phyloP scores from a whole-genome alignment of 352 stramenopile genomes.

The Globisporangium orthogonon region DNA sequence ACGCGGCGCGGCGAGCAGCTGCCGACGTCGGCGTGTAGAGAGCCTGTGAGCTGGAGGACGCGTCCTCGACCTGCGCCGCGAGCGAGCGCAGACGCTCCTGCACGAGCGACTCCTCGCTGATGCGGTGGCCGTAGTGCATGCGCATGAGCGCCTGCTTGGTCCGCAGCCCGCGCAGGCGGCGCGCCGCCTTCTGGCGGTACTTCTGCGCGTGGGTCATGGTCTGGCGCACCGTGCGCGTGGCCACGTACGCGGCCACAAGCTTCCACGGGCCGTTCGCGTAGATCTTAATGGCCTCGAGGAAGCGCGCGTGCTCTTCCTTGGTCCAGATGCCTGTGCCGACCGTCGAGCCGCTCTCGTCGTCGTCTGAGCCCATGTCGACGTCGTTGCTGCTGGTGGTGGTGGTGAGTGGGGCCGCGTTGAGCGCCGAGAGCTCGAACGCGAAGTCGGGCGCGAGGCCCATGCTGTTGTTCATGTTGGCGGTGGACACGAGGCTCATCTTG shows the following conservation, averaged over 20 bases:
- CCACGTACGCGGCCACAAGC: constrained; percentile 51
- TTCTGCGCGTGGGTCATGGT: constrained; percentile 77
- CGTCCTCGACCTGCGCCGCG: constrained; percentile 9
- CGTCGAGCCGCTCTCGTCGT: constrained; percentile 6
- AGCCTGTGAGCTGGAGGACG: constrained; percentile 1
- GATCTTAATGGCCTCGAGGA: constrained; percentile 69
- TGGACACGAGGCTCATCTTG: constrained; percentile 10
- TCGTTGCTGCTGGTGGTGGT: constrained; percentile 3
- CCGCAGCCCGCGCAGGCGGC: constrained; percentile 46
- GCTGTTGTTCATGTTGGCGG: background rate
- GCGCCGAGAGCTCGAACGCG: constrained; percentile 8
- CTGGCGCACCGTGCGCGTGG: constrained; percentile 63
- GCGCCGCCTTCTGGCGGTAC: constrained; percentile 57
- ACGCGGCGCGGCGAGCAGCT: background rate
- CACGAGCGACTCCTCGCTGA: constrained; percentile 57
- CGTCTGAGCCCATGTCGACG: constrained; percentile 3
- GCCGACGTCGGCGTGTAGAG: constrained; percentile 8
- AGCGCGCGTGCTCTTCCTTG: constrained; percentile 55
- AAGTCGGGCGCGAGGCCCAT: background rate
- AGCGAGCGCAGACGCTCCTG: constrained; percentile 51
- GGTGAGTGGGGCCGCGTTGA: background rate
- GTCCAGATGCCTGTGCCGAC: constrained; percentile 51
- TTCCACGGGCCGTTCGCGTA: constrained; percentile 70
- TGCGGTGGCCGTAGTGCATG: constrained; percentile 56
- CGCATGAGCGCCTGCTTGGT: constrained; percentile 73